Evolutionary conservation across 2,329 filamentous ascomycete genomes (phyloP).

Genomic region (Laburnicola sp.): DNA sequence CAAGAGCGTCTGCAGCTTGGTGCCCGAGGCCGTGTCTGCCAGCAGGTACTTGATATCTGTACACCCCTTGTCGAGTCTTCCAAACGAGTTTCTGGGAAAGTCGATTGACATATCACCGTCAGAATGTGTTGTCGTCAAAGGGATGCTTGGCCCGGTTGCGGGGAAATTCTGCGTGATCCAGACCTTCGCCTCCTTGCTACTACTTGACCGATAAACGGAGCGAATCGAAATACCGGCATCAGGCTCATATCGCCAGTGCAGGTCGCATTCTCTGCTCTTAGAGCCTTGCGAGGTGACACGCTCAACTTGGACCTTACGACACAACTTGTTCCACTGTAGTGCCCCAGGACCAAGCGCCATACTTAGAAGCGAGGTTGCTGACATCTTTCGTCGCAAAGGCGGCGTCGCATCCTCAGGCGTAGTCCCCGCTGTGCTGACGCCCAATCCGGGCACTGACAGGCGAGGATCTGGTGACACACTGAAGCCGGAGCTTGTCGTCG

Average conservation of each 20-base stretch:
- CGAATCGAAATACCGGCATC: conserved; percentile 33
- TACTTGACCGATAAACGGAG: conserved; percentile 25
- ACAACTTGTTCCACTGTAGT: conserved; percentile 35
- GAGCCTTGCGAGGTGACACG: conserved; percentile 17
- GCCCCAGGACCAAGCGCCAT: conserved; percentile 32
- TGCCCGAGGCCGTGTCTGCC: conserved; percentile 14
- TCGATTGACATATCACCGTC: conserved; percentile 38
- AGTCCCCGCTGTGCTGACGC: conserved; percentile 22
- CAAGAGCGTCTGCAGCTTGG: conserved; percentile 35
- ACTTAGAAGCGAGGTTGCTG: conserved; percentile 26
- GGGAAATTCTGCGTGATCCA: conserved; percentile 37
- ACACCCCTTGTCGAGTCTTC: conserved; percentile 30
- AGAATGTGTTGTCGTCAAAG: conserved; percentile 31
- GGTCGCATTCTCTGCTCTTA: conserved; percentile 26
- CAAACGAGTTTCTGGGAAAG: conserved; percentile 33
- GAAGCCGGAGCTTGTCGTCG: conserved; percentile 21
- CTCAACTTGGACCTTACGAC: conserved; percentile 33
- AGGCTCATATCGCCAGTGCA: conserved; percentile 35
- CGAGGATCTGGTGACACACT: conserved; percentile 20
- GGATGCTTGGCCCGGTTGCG: conserved; percentile 35
- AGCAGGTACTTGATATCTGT: conserved; percentile 38
- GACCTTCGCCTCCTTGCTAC: conserved; percentile 21
- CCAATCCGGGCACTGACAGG: conserved; percentile 9
- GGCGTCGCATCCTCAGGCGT: conserved; percentile 23
- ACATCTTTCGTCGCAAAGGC: conserved; percentile 20